Evolutionary conservation across 2,329 filamentous ascomycete species (phyloP).

Genomic region (Karstenula rhodostoma): DNA sequence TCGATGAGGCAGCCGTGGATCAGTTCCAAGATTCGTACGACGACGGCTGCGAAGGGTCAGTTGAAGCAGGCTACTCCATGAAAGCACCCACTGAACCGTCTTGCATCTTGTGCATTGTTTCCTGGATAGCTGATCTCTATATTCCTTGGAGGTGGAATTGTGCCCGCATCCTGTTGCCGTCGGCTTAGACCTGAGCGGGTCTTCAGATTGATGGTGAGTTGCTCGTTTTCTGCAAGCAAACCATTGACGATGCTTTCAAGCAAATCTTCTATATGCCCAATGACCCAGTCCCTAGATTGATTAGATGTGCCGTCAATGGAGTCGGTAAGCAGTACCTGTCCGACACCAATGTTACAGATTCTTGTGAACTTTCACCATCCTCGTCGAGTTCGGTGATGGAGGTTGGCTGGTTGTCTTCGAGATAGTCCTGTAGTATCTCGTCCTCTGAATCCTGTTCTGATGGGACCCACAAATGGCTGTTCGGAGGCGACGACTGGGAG

Average conservation of each 20-base stretch:
- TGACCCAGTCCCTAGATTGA: slow-evolving; percentile 47
- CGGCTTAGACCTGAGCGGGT: slow-evolving; percentile 38
- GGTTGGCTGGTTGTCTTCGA: slow-evolving; percentile 7
- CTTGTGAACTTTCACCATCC: background rate
- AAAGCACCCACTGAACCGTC: slow-evolving; percentile 60
- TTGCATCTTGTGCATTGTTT: slow-evolving; percentile 63
- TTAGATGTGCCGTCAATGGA: slow-evolving; percentile 15
- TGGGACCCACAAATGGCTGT: slow-evolving; percentile 20
- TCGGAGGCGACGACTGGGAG: slow-evolving; percentile 22
- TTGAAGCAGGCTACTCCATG: background rate
- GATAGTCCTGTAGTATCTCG: slow-evolving; percentile 31
- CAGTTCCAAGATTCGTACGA: slow-evolving; percentile 64
- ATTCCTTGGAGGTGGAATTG: slow-evolving; percentile 25
- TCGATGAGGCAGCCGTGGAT: slow-evolving; percentile 61
- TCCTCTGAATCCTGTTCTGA: slow-evolving; percentile 28
- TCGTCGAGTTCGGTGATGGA: background rate
- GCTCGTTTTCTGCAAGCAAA: slow-evolving; percentile 57
- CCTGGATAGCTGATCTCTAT: slow-evolving; percentile 61
- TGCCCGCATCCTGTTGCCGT: slow-evolving; percentile 19
- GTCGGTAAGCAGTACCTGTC: slow-evolving; percentile 13
- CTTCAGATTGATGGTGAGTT: slow-evolving; percentile 60
- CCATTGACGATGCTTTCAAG: slow-evolving; percentile 62
- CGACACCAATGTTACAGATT: background rate
- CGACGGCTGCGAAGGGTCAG: slow-evolving; percentile 54
- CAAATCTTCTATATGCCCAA: slow-evolving; percentile 64